Conservation (phyloP, 106 monocot species). For the Amphibolis antarctica region DNA sequence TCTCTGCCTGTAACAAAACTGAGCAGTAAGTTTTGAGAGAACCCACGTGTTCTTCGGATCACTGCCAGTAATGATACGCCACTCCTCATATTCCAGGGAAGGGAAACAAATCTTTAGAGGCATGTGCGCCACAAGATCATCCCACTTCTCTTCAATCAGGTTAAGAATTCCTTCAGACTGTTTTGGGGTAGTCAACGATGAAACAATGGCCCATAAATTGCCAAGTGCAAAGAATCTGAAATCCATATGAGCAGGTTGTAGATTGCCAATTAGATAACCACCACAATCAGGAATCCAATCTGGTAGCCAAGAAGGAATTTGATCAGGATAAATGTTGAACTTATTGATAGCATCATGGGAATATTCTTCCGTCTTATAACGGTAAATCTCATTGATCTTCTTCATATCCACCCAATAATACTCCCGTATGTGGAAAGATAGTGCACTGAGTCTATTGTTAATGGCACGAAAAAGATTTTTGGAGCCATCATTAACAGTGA, state of each 20-base stretch:
- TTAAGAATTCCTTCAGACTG: constrained; percentile 81
- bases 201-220: constrained; percentile 82
- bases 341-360: constrained; percentile 90
- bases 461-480: constrained; percentile 61
- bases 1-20: background rate
- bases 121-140: constrained; percentile 73
- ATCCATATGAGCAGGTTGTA: constrained; percentile 96
- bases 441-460: constrained; percentile 77
- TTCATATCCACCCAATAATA: constrained; percentile 91
- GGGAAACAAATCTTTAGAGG: constrained; percentile 91
- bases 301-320: constrained; percentile 75
- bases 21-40: background rate
- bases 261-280: constrained; percentile 85
- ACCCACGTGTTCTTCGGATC: constrained; percentile 97
- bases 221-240: constrained; percentile 93
- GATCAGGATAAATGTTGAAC: constrained; percentile 95
- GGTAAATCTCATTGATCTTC: constrained; percentile 89
- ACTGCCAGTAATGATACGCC: constrained; percentile 85
- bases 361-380: constrained; percentile 92
- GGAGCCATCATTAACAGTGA: constrained; percentile 62
- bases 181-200: constrained; percentile 67
- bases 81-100: constrained; percentile 76
- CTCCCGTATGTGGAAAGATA: constrained; percentile 89
- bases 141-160: constrained; percentile 94
- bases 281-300: constrained; percentile 86